These are phyloP conservation scores for Pseudocercospora pini-densiflorae DNA, from an alignment of 2,329 filamentous ascomycete species.

Conservation along the genomic window DNA sequence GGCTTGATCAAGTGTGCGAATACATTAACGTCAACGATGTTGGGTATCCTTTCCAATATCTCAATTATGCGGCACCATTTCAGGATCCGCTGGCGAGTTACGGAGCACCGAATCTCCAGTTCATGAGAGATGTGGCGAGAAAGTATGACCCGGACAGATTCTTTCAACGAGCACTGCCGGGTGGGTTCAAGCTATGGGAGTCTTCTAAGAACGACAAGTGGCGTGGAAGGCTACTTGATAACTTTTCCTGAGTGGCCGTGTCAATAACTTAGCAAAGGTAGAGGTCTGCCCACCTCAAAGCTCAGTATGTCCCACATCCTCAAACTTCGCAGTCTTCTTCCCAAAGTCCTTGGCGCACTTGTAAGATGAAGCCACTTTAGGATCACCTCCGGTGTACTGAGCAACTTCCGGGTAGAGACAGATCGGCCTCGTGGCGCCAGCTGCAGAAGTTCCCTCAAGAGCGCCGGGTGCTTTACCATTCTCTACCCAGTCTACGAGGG, in stretches of 20 bases:
- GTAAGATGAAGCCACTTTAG: neutral
- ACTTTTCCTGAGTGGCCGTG: too few species aligned
- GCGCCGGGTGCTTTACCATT: constrained; percentile 31
- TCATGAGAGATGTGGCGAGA: constrained; percentile 14
- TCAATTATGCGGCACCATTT: constrained; percentile 16
- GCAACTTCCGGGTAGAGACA: constrained; percentile 2
- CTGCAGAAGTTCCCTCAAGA: neutral
- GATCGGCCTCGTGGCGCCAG: neutral
- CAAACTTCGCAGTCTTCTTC: neutral
- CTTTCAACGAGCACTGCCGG: constrained; percentile 19
- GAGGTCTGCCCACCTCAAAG: neutral
- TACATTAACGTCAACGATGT: constrained; percentile 17
- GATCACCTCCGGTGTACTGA: constrained; percentile 1
- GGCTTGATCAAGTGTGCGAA: constrained; percentile 11
- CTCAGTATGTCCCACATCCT: neutral
- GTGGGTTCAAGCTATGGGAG: constrained; percentile 18
- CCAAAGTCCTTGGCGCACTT: neutral
- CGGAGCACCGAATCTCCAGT: constrained; percentile 16
- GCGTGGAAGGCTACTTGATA: neutral
- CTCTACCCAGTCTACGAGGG: constrained; percentile 37
- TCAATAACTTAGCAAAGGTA: too few species aligned
- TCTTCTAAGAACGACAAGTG: neutral
- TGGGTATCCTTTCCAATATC: constrained; percentile 10
- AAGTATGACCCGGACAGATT: constrained; percentile 24
- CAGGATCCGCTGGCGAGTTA: constrained; percentile 22